phyloP scores from a whole-genome alignment of 2,329 filamentous ascomycete species.

The Parascedosporium putredinis region DNA sequence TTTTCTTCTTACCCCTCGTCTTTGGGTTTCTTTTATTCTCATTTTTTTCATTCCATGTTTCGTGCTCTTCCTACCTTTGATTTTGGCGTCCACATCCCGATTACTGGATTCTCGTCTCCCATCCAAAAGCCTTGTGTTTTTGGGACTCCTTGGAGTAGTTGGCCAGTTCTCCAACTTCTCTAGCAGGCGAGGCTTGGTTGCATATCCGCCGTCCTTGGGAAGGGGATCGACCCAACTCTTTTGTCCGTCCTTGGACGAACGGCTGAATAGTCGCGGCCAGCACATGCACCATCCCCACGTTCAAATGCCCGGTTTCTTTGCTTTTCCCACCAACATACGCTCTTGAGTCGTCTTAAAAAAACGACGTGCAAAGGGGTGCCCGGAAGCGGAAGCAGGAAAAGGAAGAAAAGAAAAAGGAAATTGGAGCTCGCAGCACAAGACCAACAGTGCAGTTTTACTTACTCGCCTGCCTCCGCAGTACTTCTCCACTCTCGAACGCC shows the following conservation, averaged over 20 bases:
- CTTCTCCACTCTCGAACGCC: slow-evolving; percentile 62
- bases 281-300: background rate
- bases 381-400: background rate
- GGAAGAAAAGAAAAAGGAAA: background rate
- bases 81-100: too few species aligned
- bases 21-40: too few species aligned
- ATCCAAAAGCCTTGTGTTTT: too few species aligned
- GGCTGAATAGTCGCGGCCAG: background rate
- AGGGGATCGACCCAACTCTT: background rate
- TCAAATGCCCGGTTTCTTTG: background rate
- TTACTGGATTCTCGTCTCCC: too few species aligned
- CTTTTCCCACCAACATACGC: background rate
- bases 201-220: too few species aligned
- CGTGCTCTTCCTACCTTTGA: too few species aligned
- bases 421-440: too few species aligned
- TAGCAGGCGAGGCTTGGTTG: too few species aligned
- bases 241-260: background rate
- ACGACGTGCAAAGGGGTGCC: background rate
- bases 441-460: too few species aligned
- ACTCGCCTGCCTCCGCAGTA: slow-evolving; percentile 36
- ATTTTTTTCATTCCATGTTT: too few species aligned
- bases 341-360: background rate
- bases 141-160: background rate
- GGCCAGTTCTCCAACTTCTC: background rate
- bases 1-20: too few species aligned